Base-by-base conservation (phyloP, 352 stramenopile species). In the Phytopythium helicoides region DNA sequence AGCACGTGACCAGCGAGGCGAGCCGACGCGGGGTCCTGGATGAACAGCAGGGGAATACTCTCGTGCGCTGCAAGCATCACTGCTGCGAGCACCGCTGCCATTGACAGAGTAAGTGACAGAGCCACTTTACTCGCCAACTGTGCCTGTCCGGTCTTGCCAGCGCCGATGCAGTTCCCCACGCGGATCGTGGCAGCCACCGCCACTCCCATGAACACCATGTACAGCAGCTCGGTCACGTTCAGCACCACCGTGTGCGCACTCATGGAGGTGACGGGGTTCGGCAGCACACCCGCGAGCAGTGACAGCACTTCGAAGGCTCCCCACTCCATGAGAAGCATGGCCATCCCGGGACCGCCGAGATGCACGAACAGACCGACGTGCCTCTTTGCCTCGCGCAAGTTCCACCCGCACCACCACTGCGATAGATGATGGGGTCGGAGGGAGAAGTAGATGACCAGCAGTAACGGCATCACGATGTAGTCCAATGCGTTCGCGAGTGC, bases 311-410 rank as follows among this genome's bases (percentile, higher is more conserved):
- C 80, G 41, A 74, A 88, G 10, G 74, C 78, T 65, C 76, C 85
- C 73, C 73, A 88, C 41, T 88, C 80, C 48, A 85, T 77, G 14
- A 73, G 65, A 57, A 87, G 73, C 66, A 86, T 83, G 4, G 84
- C 36, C 53, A 79, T 62, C 5, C 67, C 68, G 3, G 76, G 76
- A 4, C 86, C 26, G 1, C 72, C 77, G 22, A 86, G 65, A 28
- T 47, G 52, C 9, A 86, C 52, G 49, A 90, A 81, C n/a, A 80
- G 52, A 1, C 54, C 59, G 8, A 73, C 57, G 36, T 83, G 69
- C 8, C 52, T 49, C 11, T 62, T 21, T 0, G 68, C 65, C 18
- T 67, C 34, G n/a, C 62, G 28, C 28, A 78, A 21, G 41, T 77
- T 42, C 74, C 74, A 74, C 34, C 74, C 69, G n/a, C 66, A 48